Conservation (phyloP, 148 eudicot genomes). For the Nyssa sinensis region DNA sequence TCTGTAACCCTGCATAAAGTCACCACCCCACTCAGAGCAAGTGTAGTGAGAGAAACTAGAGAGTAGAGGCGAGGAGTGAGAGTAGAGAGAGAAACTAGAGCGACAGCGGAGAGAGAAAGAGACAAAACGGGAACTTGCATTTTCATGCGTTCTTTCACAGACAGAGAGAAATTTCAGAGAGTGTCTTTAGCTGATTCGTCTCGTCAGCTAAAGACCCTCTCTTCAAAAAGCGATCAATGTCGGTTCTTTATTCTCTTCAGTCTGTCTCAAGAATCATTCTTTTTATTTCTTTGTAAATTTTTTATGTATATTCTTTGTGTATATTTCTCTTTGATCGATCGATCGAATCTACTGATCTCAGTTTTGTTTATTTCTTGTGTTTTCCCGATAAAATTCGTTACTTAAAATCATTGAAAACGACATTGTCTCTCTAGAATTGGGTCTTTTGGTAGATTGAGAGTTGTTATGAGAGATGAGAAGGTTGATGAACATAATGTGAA, state of each 20-base stretch:
- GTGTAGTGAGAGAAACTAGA: neutral
- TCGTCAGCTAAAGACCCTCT: conserved; percentile 13
- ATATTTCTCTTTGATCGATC: neutral
- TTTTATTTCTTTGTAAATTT: neutral
- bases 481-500: conserved; percentile 10
- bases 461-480: neutral
- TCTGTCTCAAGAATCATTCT: conserved; percentile 3
- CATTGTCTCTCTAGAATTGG: neutral
- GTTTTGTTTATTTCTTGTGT: neutral
- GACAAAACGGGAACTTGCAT: neutral
- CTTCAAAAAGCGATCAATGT: conserved; percentile 26
- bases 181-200: neutral
- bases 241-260: conserved; percentile 24
- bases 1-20: conserved; percentile 13
- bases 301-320: neutral
- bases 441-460: neutral
- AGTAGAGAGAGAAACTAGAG: neutral
- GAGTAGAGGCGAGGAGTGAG: neutral
- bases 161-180: conserved; percentile 14
- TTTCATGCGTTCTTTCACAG: neutral
- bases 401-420: neutral
- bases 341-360: conserved; percentile 9
- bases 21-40: neutral
- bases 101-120: neutral
- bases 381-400: neutral